A percentile compares a stretch with the other conserved stretches of the same genome.
Evolutionary conservation across 2,329 filamentous ascomycete species (phyloP).

Genomic region (Hirsutella thompsonii): DNA sequence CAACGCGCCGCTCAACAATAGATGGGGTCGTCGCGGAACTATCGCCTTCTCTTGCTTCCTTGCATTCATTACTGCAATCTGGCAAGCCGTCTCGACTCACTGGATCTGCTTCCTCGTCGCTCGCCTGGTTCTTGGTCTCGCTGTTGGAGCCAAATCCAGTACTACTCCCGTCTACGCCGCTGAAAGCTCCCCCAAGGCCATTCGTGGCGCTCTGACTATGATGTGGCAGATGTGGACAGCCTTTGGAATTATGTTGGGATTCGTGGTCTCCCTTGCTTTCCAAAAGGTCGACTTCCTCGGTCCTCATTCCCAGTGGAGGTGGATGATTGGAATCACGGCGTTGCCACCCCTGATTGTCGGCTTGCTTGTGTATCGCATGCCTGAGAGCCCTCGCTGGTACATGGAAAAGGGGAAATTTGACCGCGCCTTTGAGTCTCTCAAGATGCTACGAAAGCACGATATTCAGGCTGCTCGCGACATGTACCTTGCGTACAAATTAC

Average conservation of each 20-base stretch:
- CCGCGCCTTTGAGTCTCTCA: conserved; percentile 39
- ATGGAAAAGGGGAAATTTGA: conserved; percentile 31
- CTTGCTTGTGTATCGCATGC: conserved; percentile 48
- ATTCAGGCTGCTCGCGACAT: conserved; percentile 47
- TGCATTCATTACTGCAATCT: conserved; percentile 7
- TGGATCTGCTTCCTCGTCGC: conserved; percentile 41
- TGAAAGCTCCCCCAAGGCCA: conserved; percentile 52
- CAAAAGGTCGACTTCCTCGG: conserved; percentile 18
- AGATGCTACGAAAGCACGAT: conserved; percentile 37
- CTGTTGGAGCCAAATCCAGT: conserved; percentile 51
- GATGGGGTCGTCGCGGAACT: conserved; percentile 7
- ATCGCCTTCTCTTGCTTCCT: conserved; percentile 8
- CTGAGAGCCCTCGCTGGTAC: conserved; percentile 44
- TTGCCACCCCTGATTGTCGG: conserved; percentile 36
- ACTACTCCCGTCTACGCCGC: conserved; percentile 61
- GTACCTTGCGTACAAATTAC: conserved; percentile 27
- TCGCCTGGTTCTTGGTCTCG: conserved; percentile 54
- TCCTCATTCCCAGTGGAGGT: conserved; percentile 33
- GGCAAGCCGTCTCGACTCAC: conserved; percentile 11
- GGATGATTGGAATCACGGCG: conserved; percentile 49
- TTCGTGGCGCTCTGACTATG: conserved; percentile 67
- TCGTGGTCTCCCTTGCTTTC: conserved; percentile 21
- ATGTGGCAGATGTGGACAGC: conserved; percentile 41
- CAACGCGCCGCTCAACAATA: conserved; percentile 7
- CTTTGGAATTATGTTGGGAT: conserved; percentile 30